Conservation (phyloP, 306 rosid species). For the Cucurbita pepo region DNA sequence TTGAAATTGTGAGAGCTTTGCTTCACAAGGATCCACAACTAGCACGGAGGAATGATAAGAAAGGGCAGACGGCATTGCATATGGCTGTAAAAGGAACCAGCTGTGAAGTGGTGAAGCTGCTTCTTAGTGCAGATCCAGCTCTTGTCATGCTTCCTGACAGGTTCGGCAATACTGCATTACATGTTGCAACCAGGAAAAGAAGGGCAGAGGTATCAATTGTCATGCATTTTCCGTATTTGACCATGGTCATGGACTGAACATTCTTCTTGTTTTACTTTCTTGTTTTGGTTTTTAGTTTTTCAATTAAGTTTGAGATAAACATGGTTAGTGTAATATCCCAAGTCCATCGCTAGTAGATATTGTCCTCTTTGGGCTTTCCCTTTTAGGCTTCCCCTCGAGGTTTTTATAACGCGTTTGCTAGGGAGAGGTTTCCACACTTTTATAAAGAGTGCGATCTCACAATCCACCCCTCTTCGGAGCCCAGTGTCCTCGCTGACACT, state of each 20-base stretch:
- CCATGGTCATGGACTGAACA: background rate
- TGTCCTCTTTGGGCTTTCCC: too few relatives aligned
- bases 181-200: constrained; percentile 87
- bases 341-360: too few relatives aligned
- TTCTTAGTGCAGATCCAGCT: constrained; percentile 46
- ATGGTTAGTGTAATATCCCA: background rate
- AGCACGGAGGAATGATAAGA: constrained; percentile 68
- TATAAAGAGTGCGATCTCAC: too few relatives aligned
- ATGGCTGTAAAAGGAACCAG: constrained; percentile 84
- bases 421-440: too few relatives aligned
- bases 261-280: background rate
- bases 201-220: constrained; percentile 47
- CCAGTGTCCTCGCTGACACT: too few relatives aligned
- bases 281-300: background rate
- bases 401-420: too few relatives aligned
- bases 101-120: constrained; percentile 54
- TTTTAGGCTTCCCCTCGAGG: too few relatives aligned
- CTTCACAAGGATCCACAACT: constrained; percentile 50
- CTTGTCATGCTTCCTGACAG: constrained; percentile 66
- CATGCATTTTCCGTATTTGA: background rate
- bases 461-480: too few relatives aligned
- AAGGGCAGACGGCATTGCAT: constrained; percentile 77
- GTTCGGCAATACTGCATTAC: constrained; percentile 73
- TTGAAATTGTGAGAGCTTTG: constrained; percentile 33
- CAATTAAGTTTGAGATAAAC: background rate